Conservation (phyloP, 805 yeast genomes). For the Grigorovia yakushimaensis region DNA sequence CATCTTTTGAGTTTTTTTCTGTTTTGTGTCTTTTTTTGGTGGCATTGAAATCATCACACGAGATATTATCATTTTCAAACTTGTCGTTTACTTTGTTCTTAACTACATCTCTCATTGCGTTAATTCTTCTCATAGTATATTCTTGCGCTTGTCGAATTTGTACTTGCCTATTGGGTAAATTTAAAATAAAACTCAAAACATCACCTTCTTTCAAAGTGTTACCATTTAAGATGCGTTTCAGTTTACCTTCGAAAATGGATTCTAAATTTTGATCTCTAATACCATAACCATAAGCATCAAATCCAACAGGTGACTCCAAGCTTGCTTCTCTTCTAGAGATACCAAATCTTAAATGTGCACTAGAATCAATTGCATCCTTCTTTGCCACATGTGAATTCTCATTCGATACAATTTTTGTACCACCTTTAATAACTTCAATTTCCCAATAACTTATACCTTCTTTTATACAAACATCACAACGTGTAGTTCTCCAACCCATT, state of each 20-base stretch:
- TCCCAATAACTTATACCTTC: slow-evolving; percentile 82
- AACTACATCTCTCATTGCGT: slow-evolving; percentile 12
- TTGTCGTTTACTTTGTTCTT: neutral
- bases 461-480: slow-evolving; percentile 64
- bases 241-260: slow-evolving; percentile 44
- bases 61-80: neutral
- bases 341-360: slow-evolving; percentile 70
- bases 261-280: slow-evolving; percentile 71
- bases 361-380: slow-evolving; percentile 24
- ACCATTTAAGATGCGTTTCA: slow-evolving; percentile 36
- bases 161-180: slow-evolving; percentile 45
- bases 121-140: slow-evolving; percentile 28
- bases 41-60: neutral
- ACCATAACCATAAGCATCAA: slow-evolving; percentile 90
- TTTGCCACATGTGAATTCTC: neutral
- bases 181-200: slow-evolving; percentile 66
- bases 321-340: slow-evolving; percentile 78
- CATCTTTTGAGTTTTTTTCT: slow-evolving; percentile 9
- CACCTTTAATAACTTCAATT: slow-evolving; percentile 41
- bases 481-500: slow-evolving; percentile 71
- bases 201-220: slow-evolving; percentile 57
- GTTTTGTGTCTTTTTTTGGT: slow-evolving; percentile 6
- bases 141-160: slow-evolving; percentile 36
- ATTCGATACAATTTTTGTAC: slow-evolving; percentile 7
- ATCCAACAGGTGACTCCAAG: slow-evolving; percentile 91